Conservation (phyloP, 2,329 filamentous ascomycete genomes). For the Claviceps pazoutovae region DNA sequence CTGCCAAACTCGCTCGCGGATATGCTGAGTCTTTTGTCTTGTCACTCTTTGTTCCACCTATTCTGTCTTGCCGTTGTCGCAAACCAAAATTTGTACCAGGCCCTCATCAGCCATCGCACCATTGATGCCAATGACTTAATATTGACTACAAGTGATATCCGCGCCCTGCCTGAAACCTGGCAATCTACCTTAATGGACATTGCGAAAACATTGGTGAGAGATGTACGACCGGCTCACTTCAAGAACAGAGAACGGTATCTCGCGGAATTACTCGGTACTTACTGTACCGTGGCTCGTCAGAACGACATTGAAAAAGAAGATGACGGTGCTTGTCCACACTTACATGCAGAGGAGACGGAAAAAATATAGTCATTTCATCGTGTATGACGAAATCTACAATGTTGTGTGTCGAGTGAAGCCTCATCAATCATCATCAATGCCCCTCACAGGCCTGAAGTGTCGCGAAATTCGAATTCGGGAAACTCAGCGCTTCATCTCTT, state of each 20-base stretch:
- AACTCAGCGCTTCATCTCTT: no score
- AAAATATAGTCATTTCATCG: not conserved
- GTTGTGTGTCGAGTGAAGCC: not conserved
- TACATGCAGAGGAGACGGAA: not conserved
- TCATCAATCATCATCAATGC: not conserved
- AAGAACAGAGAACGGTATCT: conserved; percentile 11
- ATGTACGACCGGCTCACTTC: conserved; percentile 8
- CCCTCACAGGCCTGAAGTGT: no score
- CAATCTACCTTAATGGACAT: conserved; percentile 5
- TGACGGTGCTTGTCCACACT: not conserved
- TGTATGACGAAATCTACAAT: not conserved
- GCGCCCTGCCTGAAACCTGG: conserved; percentile 6
- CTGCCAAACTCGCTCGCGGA: conserved; percentile 5
- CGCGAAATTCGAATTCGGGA: no score
- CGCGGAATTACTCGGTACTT: conserved; percentile 12
- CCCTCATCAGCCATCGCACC: conserved; percentile 2
- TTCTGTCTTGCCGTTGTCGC: conserved; percentile 5
- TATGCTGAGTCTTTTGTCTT: conserved; percentile 7
- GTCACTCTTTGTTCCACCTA: conserved; percentile 8
- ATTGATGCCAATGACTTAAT: conserved; percentile 2
- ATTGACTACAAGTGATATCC: conserved; percentile 5
- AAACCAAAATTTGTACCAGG: conserved; percentile 1
- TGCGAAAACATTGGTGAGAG: conserved; percentile 6
- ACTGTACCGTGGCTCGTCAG: conserved; percentile 3
- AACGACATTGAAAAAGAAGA: not conserved